Base-by-base conservation (phyloP, 495 filamentous ascomycete genomes). In the Talaromyces trachyspermus region DNA sequence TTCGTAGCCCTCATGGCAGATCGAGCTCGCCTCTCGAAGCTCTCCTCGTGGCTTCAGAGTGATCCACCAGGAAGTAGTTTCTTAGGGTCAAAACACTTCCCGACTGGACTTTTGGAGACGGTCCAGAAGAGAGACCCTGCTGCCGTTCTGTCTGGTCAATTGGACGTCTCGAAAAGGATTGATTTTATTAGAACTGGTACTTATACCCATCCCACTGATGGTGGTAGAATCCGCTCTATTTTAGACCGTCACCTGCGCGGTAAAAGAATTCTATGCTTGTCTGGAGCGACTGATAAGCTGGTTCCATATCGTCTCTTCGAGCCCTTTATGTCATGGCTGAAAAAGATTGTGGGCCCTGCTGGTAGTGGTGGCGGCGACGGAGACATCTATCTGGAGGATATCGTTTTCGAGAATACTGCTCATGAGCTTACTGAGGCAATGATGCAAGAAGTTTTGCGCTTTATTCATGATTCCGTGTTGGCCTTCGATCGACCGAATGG, bases 201-300 rank as follows among this genome's bases (percentile, higher is more conserved):
- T 4, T 53, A 73, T 15, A 73, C 75, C 1, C 69, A 72, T 2
- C 62, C 63, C 8, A 37, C 53, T n/a, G 69, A 78, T 48, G 60
- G 69, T 54, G 38, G 64, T 46, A 54, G 50, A 11, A 52, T 78
- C 15, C 54, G 62, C 8, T 67, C 71, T 1, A 17, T 70, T 5
- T 38, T 81, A 37, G 60, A 60, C 9, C 64, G 71, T 0, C 68
- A 70, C 9, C 53, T 96, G 35, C 68, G 65, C 1, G 80, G 81
- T 0, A 98, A 96, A 64, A 79, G 71, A 46, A 80, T 96, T 48
- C 63, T 96, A 43, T 79, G 86, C 49, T 66, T 94, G 49, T 82
- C 82, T 10, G 92, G 91, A 0, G 84, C 70, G 0, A 69, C 68
- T 14, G 92, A 98, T 60, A 89, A 86, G 56, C 62, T 97, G 39